Evolutionary conservation across 108 stramenopile species (phyloP), one percentile per base, ranked within the genome.

Genomic region (Bacterosira constricta): DNA sequence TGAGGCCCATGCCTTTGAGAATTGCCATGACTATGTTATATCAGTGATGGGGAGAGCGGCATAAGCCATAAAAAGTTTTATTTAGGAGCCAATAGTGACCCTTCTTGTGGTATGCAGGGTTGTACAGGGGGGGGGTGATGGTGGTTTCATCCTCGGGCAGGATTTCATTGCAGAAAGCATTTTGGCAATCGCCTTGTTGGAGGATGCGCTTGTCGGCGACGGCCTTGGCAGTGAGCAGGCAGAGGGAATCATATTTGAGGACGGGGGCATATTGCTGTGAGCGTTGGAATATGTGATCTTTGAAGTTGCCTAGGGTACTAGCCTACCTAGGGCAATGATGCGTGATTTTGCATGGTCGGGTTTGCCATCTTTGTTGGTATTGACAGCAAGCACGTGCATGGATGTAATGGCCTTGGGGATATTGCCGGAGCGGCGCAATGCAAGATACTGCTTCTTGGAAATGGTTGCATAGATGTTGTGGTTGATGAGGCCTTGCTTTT

Each of bases 151-250:
- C 63, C 4, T 62, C 50, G 1, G 71, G 59, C 9, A 47, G 20
- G 11, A 12, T 12, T 2, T 45, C 63, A 32, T 72, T 56, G 69
- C 69, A 70, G 27, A 70, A 61, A 2, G 59, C 69, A 26, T 61
- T 70, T 26, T 70, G 59, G 44, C 60, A 61, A 37, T 72, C 71
- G 1, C 71, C 59, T 53, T 72, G 71, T 63, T 72, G 59, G 13
- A 61, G 20, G 5, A 62, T 29, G 3, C 71, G 10, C 36, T 51
- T 49, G 9, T 39, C 41, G 7, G 30, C 15, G 23, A 72, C n/a
- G n/a, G n/a, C n/a, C n/a, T n/a, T n/a, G n/a, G n/a, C n/a, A n/a
- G n/a, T n/a, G n/a, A n/a, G n/a, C 61, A 52, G 60, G 21, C 71
- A 41, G 45, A 60, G 71, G 6, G 34, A 63, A 26, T 30, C 36